Percentiles rank a stretch among this genome's conserved stretches.
These are phyloP conservation scores for Cladosporium sp. DNA, from an alignment of 2,329 filamentous ascomycete genomes.

Conservation along the genomic window DNA sequence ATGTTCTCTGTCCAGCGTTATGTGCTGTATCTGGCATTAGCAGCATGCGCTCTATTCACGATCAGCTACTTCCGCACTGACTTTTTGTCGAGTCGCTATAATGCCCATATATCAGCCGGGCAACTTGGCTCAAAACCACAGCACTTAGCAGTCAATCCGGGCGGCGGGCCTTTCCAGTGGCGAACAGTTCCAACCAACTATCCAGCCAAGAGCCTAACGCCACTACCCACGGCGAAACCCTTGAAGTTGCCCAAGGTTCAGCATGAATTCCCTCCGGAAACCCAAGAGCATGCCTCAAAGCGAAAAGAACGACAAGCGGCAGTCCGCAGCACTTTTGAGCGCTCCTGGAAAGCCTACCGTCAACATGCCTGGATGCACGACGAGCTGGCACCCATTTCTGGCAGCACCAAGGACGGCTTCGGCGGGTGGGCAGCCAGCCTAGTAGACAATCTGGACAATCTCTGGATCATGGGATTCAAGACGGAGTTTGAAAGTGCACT, in stretches of 20 bases:
- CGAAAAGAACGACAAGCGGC: conserved; percentile 31
- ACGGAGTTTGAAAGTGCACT: conserved; percentile 44
- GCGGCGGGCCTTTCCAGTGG: conserved; percentile 33
- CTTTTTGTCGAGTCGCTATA: not conserved
- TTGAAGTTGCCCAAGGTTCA: conserved; percentile 38
- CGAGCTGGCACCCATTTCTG: conserved; percentile 41
- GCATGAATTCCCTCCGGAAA: conserved; percentile 34
- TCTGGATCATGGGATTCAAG: conserved; percentile 44
- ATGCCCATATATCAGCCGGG: not conserved
- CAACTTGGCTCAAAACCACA: not conserved
- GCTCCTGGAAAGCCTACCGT: conserved; percentile 41
- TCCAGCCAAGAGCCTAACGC: conserved; percentile 31
- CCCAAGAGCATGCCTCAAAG: conserved; percentile 24
- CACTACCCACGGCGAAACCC: conserved; percentile 34
- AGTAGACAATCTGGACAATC: conserved; percentile 41
- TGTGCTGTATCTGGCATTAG: conserved; percentile 30
- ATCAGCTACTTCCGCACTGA: conserved; percentile 31
- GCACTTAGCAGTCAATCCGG: not conserved
- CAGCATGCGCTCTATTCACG: conserved; percentile 31
- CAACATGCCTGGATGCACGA: conserved; percentile 44
- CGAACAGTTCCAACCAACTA: conserved; percentile 34
- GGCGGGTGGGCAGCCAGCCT: conserved; percentile 44
- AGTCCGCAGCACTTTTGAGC: conserved; percentile 39
- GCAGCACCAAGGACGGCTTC: conserved; percentile 35
- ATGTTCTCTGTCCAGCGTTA: conserved; percentile 38